Evolutionary conservation across 768 basidiomycete genomes (phyloP).

Genomic region (Russula sp.): DNA sequence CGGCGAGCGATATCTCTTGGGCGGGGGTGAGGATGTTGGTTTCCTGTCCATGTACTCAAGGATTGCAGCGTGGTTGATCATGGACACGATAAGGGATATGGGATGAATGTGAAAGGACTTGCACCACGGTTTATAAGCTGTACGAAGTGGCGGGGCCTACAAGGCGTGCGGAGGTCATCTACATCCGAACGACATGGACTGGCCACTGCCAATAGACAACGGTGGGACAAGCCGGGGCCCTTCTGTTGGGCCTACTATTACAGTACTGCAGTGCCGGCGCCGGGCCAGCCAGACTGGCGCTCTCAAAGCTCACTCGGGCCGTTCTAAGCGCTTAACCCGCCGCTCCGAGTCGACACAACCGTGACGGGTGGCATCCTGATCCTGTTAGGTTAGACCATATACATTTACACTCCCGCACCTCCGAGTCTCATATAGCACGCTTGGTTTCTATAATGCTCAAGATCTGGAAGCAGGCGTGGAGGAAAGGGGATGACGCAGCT

Average conservation of each 20-base stretch:
- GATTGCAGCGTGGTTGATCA: constrained; percentile 21
- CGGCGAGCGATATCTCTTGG: constrained; percentile 35
- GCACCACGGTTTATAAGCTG: constrained; percentile 1
- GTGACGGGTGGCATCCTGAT: not conserved
- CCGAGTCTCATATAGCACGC: not conserved
- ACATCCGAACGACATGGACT: constrained; percentile 6
- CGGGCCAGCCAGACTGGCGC: too few relatives aligned
- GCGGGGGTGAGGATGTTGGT: not conserved
- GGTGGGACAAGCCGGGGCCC: too few relatives aligned
- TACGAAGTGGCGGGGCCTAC: not conserved
- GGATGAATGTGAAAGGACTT: not conserved
- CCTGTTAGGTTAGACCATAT: not conserved
- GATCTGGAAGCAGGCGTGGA: constrained; percentile 47
- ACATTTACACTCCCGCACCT: not conserved
- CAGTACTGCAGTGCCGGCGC: too few relatives aligned
- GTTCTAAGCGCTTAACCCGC: too few relatives aligned
- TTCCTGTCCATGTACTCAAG: constrained; percentile 17
- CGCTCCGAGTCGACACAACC: not conserved
- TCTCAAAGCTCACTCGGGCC: too few relatives aligned
- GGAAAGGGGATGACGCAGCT: constrained; percentile 29
- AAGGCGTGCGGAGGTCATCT: not conserved
- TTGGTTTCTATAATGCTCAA: constrained; percentile 38
- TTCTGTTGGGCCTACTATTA: too few relatives aligned
- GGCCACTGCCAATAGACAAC: not conserved
- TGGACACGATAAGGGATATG: constrained; percentile 1